These are phyloP conservation scores for Cytospora mali DNA, from an alignment of 2,329 filamentous ascomycete genomes.

Conservation along the genomic window DNA sequence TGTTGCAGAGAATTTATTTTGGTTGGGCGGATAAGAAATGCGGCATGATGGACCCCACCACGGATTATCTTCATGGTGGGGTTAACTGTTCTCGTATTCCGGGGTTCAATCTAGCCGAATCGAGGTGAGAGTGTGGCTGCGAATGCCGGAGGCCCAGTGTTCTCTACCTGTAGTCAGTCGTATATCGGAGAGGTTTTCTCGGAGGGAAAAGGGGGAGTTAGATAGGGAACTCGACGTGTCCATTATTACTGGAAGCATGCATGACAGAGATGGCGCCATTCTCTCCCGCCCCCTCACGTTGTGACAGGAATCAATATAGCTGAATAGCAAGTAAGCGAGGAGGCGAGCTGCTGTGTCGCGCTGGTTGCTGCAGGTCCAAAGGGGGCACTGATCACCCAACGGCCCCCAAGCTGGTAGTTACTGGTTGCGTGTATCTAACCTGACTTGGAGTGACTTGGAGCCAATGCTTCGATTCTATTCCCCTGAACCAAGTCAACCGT, in stretches of 20 bases:
- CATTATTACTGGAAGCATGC: no score
- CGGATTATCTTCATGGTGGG: slow-evolving; percentile 6
- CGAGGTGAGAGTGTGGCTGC: neutral
- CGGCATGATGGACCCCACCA: slow-evolving; percentile 8
- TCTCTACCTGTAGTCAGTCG: slow-evolving; percentile 9
- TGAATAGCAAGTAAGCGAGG: neutral
- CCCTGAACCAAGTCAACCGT: slow-evolving; percentile 17
- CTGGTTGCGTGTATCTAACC: slow-evolving; percentile 14
- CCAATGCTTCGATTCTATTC: slow-evolving; percentile 4
- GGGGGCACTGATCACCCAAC: slow-evolving; percentile 1
- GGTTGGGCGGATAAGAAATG: slow-evolving; percentile 6
- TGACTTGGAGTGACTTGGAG: no score
- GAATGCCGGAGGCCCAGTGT: neutral
- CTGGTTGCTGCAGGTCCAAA: neutral
- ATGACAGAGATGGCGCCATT: no score
- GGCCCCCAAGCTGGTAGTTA: neutral
- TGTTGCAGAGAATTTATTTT: neutral
- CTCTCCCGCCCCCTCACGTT: no score
- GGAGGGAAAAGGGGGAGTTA: neutral
- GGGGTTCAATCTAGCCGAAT: slow-evolving; percentile 17
- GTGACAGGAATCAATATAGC: neutral
- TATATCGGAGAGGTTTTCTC: neutral
- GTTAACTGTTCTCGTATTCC: slow-evolving; percentile 20
- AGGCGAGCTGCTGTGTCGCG: neutral
- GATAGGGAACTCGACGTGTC: neutral